These are phyloP conservation scores for Sporothrix globosa DNA, from an alignment of 2,329 filamentous ascomycete genomes.

Conservation along the genomic window DNA sequence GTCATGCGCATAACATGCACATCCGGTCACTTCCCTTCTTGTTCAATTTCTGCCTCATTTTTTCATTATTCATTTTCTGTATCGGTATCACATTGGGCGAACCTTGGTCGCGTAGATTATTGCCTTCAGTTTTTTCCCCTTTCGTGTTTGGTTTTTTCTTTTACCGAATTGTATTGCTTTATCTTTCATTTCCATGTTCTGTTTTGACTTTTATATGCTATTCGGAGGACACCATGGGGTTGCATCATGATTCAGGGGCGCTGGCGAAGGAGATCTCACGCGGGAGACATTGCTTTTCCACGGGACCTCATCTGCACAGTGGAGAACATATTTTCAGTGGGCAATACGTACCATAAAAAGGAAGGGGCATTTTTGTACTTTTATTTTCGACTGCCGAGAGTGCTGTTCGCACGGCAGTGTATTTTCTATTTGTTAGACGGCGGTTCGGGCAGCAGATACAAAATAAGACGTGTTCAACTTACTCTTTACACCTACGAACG, in stretches of 20 bases:
- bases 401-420: not conserved
- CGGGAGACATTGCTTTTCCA: not conserved
- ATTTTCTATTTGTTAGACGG: not conserved
- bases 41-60: not conserved
- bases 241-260: constrained; percentile 12
- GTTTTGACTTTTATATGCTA: not conserved
- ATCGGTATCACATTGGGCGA: not conserved
- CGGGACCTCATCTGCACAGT: no score
- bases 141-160: not conserved
- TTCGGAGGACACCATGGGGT: constrained; percentile 6
- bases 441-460: not conserved
- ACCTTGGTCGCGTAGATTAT: constrained; percentile 14
- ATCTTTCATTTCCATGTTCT: not conserved
- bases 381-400: not conserved
- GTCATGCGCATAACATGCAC: not conserved
- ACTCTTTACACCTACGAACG: not conserved
- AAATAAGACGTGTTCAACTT: constrained; percentile 1
- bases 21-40: no score
- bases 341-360: not conserved
- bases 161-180: not conserved
- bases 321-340: not conserved
- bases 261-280: constrained; percentile 6
- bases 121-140: not conserved
- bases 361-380: constrained; percentile 13
- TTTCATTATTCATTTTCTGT: not conserved